A percentile compares a stretch with the other conserved stretches of the same genome.
Evolutionary conservation across 139 green algal species (phyloP).

Genomic region (Chlorella sp.): DNA sequence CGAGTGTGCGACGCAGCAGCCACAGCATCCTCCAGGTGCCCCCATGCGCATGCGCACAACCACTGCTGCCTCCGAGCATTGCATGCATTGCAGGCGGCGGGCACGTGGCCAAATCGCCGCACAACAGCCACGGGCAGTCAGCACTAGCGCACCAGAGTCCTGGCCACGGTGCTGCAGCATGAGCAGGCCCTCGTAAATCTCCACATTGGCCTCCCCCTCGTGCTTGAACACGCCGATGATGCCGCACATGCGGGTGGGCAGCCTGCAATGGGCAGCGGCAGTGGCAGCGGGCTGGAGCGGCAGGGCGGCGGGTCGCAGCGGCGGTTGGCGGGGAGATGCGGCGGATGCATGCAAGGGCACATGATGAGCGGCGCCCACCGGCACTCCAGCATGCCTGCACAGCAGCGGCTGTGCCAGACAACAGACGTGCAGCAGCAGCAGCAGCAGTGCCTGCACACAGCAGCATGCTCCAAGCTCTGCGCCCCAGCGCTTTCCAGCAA

Average conservation of each 20-base stretch:
- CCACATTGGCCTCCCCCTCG: slow-evolving; percentile 78
- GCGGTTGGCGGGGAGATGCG: not conserved
- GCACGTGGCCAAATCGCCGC: too few relatives aligned
- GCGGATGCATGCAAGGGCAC: not conserved
- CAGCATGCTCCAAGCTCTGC: not conserved
- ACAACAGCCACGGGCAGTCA: too few relatives aligned
- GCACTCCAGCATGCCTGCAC: not conserved
- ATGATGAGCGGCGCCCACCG: too few relatives aligned
- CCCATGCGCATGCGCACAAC: too few relatives aligned
- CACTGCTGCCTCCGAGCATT: too few relatives aligned
- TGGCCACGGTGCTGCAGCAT: slow-evolving; percentile 99
- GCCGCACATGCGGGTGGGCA: slow-evolving; percentile 81
- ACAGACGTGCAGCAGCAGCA: not conserved
- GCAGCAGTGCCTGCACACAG: too few relatives aligned
- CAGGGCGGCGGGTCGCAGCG: not conserved
- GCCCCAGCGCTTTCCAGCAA: not conserved
- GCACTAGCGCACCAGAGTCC: slow-evolving; percentile 39
- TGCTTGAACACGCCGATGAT: slow-evolving; percentile 96
- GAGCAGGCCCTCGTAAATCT: slow-evolving; percentile 96
- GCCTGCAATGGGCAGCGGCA: not conserved
- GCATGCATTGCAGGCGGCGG: too few relatives aligned
- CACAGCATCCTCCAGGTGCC: too few relatives aligned
- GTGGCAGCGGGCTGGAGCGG: not conserved
- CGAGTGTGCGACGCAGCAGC: too few relatives aligned
- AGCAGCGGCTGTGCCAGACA: not conserved